Evolutionary conservation across 441 rosid species (phyloP).

Genomic region (Sinapis alba): DNA sequence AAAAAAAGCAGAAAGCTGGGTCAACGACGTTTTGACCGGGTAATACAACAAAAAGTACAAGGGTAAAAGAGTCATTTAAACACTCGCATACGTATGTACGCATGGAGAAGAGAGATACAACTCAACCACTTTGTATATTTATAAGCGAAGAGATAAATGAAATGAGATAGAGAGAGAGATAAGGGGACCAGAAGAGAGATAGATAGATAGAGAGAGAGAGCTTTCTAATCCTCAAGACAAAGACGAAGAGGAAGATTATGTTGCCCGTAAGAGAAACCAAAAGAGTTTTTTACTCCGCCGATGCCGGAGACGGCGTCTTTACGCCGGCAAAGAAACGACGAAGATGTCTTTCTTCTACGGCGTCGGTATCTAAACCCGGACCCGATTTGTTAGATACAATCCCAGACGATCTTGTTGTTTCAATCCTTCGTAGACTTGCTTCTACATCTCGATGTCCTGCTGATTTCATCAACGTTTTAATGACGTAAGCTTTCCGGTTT

Average conservation of each 20-base stretch:
- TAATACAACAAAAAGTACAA: constrained; percentile 18
- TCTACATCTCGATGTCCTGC: constrained; percentile 67
- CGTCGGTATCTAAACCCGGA: constrained; percentile 28
- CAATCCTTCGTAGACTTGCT: constrained; percentile 64
- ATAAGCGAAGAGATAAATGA: constrained; percentile 42
- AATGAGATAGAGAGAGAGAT: too few species aligned
- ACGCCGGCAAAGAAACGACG: constrained; percentile 43
- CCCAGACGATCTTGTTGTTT: constrained; percentile 85
- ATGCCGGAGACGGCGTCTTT: too few species aligned
- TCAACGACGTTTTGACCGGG: constrained; percentile 38
- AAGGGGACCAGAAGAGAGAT: constrained; percentile 54
- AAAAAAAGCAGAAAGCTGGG: constrained; percentile 9
- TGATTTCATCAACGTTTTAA: constrained; percentile 68
- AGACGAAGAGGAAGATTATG: constrained; percentile 13
- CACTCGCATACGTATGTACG: constrained; percentile 41
- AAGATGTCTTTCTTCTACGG: constrained; percentile 37
- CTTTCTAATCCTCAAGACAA: constrained; percentile 51
- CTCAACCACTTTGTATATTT: constrained; percentile 38
- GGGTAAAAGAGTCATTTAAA: constrained; percentile 4
- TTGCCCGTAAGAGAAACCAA: constrained; percentile 38
- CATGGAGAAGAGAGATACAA: constrained; percentile 35
- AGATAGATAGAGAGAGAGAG: too few species aligned
- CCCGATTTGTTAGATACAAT: constrained; percentile 64
- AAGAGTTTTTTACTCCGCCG: constrained; percentile 26
- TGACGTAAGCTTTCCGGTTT: constrained; percentile 53